Base-by-base conservation (phyloP, 2,329 filamentous ascomycete species). In the Trichoderma polysporum region DNA sequence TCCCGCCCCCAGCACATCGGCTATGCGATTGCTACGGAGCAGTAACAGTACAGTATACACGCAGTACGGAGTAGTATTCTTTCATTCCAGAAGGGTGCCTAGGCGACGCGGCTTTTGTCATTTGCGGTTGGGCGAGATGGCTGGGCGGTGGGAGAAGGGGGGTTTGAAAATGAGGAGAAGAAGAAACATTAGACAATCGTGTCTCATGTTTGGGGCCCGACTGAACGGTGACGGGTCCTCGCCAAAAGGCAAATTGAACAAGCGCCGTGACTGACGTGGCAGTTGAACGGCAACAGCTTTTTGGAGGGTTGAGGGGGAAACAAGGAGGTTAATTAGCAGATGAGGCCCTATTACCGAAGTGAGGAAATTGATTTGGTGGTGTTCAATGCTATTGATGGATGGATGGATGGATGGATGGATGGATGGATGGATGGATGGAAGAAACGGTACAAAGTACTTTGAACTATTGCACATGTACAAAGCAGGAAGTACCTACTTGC, bases 21-120 rank as follows among this genome's bases (percentile, higher is more conserved):
- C 9, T 15, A 53, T 25, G 22, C 25, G 50, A 31, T 10, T 19
- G 53, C 12, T 15, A 35, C 33, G 33, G 53, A 25, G n/a, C n/a
- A n/a, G n/a, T n/a, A n/a, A n/a, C n/a, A n/a, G n/a, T n/a, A n/a
- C n/a, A n/a, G n/a, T n/a, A n/a, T n/a, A n/a, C n/a, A n/a, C n/a
- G n/a, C n/a, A n/a, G n/a, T n/a, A n/a, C n/a, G 29, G 27, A 10
- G 22, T 15, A 52, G 47, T 10, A 64, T n/a, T 66, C 33, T 19
- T 33, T 53, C 47, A 66, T 66, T 59, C 53, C 56, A 66, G 56
- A 58, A 53, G 37, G n/a, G 62, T 53, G 45, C 31, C 59, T 66
- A 22, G 62, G 53, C 39, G 41, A 50, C 62, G 49, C 13, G 22
- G 39, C 7, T 47, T 39, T 52, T 52, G 49, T 53, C 39, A 33